A percentile compares a stretch with the other conserved stretches of the same genome.
phyloP scores from a whole-genome alignment of 2,329 filamentous ascomycete species.

The Xylaria sp. region DNA sequence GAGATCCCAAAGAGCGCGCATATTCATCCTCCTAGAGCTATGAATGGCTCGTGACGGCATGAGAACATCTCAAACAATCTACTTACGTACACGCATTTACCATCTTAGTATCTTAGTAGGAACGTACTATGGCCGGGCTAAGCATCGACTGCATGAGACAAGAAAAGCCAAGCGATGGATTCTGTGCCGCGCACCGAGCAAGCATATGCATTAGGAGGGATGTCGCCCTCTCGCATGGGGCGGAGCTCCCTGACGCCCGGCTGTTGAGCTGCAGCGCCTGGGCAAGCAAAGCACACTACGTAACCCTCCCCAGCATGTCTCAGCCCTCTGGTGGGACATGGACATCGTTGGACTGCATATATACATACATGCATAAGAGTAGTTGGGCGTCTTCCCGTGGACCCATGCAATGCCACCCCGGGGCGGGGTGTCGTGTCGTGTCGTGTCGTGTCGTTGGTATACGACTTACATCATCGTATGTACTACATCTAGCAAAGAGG shows the following conservation, averaged over 20 bases:
- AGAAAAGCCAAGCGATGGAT: background rate
- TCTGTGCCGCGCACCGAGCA: background rate
- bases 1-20: no score
- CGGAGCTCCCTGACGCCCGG: slow-evolving; percentile 1
- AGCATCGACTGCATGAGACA: background rate
- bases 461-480: no score
- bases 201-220: no score
- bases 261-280: background rate
- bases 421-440: no score
- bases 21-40: no score
- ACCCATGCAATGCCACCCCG: no score
- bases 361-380: no score
- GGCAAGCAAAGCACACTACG: background rate
- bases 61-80: background rate
- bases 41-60: background rate
- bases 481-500: no score
- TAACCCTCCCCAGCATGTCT: background rate
- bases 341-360: no score
- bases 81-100: background rate
- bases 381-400: no score
- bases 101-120: background rate
- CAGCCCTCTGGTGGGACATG: slow-evolving; percentile 1
- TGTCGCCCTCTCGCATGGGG: background rate
- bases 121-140: background rate
- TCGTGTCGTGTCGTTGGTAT: no score